These are phyloP conservation scores for Bruguiera parviflora DNA, from an alignment of 345 rosid species.

Conservation along the genomic window DNA sequence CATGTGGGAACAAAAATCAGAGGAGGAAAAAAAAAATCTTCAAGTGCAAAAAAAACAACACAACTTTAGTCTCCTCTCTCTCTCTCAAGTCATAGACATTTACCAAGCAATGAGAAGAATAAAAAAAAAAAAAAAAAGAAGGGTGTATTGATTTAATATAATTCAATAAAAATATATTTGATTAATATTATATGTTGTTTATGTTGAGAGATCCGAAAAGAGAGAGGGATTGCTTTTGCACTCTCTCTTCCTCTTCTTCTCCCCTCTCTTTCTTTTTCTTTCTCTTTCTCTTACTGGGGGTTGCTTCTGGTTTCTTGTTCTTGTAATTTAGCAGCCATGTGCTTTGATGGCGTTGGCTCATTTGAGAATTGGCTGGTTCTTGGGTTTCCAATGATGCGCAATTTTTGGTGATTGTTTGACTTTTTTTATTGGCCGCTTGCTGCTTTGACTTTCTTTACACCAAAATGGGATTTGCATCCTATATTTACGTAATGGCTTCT, in stretches of 20 bases:
- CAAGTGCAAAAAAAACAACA: background rate
- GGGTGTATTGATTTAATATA: background rate
- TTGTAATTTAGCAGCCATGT: background rate
- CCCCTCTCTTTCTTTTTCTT: background rate
- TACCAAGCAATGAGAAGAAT: background rate
- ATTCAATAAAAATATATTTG: background rate
- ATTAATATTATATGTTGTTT: background rate
- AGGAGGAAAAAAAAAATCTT: background rate
- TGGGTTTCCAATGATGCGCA: constrained; percentile 12
- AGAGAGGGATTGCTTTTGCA: constrained; percentile 11
- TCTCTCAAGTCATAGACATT: background rate
- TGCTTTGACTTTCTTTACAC: constrained; percentile 1
- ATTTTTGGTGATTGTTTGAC: constrained; percentile 16
- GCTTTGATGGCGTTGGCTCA: background rate
- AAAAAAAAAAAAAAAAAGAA: background rate
- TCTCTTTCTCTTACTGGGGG: background rate
- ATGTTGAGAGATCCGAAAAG: constrained; percentile 6
- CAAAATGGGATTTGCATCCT: background rate
- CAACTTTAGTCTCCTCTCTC: background rate
- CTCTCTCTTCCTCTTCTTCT: background rate
- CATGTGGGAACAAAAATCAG: constrained; percentile 3
- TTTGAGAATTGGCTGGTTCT: constrained; percentile 11
- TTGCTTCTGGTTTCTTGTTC: background rate
- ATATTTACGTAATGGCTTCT: no score
- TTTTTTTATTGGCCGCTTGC: constrained; percentile 11